These are phyloP conservation scores for Hypoxylon sp. DNA, from an alignment of 2,329 filamentous ascomycete genomes.

Conservation along the genomic window DNA sequence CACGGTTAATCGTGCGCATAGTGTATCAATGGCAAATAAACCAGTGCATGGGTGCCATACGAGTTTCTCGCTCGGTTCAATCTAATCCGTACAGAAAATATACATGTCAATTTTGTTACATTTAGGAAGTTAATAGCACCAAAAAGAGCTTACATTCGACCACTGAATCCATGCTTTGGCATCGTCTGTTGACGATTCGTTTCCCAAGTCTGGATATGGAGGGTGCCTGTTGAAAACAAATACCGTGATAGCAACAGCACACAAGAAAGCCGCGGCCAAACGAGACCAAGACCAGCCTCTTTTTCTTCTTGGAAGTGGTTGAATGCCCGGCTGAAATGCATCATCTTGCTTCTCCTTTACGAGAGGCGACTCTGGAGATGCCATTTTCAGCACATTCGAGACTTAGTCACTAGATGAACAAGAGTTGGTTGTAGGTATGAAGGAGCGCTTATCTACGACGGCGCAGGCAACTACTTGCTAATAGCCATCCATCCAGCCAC, in stretches of 20 bases:
- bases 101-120: slow-evolving; percentile 15
- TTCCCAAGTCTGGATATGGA: slow-evolving; percentile 4
- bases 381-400: slow-evolving; percentile 11
- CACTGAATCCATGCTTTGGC: slow-evolving; percentile 32
- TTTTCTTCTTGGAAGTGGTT: not conserved
- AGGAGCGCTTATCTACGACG: too few species aligned
- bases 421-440: too few species aligned
- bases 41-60: slow-evolving; percentile 55
- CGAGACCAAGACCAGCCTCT: slow-evolving; percentile 16
- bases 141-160: slow-evolving; percentile 31
- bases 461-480: too few species aligned
- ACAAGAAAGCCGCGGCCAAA: slow-evolving; percentile 3
- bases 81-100: slow-evolving; percentile 42
- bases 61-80: slow-evolving; percentile 55
- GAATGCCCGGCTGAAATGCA: slow-evolving; percentile 1
- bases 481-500: too few species aligned
- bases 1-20: slow-evolving; percentile 56
- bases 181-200: too few species aligned
- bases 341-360: slow-evolving; percentile 16
- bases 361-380: slow-evolving; percentile 17
- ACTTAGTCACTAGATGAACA: too few species aligned
- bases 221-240: too few species aligned
- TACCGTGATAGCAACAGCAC: too few species aligned
- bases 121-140: not conserved
- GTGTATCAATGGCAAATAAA: slow-evolving; percentile 40